Evolutionary conservation across 2,329 filamentous ascomycete genomes (phyloP).

Genomic region (Helminthosporium solani): DNA sequence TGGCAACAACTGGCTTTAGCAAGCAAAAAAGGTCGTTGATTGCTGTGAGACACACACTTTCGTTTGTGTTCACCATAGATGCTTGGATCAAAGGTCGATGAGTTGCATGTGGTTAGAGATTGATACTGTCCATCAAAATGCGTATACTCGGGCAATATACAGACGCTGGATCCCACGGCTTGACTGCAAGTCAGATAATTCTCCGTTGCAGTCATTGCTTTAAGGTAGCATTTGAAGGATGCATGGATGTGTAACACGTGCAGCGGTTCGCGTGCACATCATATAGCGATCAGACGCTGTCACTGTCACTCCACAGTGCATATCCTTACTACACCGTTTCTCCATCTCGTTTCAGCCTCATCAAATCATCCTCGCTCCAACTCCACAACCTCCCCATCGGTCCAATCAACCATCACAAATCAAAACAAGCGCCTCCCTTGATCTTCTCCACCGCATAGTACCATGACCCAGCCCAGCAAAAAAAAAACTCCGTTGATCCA

Average conservation of each 20-base stretch:
- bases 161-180: neutral
- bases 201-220: neutral
- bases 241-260: neutral
- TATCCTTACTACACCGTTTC: neutral
- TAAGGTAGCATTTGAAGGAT: neutral
- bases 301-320: too few species aligned
- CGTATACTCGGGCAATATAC: neutral
- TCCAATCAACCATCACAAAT: neutral
- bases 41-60: neutral
- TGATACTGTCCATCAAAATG: neutral
- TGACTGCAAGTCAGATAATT: neutral
- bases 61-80: slow-evolving; percentile 7
- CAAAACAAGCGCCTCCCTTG: neutral
- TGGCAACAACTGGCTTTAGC: slow-evolving; percentile 16
- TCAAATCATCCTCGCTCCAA: neutral
- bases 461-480: neutral
- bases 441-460: neutral
- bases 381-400: neutral
- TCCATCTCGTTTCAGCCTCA: neutral
- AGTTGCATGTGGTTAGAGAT: neutral
- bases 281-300: neutral
- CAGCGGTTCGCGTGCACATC: neutral
- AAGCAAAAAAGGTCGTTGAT: slow-evolving; percentile 14
- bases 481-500: neutral
- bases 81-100: slow-evolving; percentile 16